These are phyloP conservation scores for Fagopyrum esculentum DNA, from an alignment of 148 eudicot species.

Conservation along the genomic window DNA sequence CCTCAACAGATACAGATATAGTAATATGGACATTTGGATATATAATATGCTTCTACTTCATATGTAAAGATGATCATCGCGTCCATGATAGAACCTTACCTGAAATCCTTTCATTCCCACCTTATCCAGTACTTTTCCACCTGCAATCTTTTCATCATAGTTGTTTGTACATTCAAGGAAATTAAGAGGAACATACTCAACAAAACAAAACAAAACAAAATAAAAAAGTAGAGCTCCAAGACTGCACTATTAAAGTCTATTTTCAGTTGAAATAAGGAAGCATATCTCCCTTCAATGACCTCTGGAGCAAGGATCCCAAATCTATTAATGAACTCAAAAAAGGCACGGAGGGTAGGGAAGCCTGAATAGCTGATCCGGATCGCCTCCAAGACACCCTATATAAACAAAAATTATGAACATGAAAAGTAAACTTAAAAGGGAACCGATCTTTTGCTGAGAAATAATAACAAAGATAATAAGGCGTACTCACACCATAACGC, in stretches of 20 bases:
- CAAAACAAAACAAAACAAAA: background rate
- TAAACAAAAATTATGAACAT: slow-evolving; percentile 6
- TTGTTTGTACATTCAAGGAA: slow-evolving; percentile 25
- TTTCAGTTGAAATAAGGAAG: slow-evolving; percentile 13
- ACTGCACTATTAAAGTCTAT: background rate
- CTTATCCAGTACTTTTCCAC: slow-evolving; percentile 76
- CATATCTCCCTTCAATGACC: slow-evolving; percentile 57
- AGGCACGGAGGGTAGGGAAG: slow-evolving; percentile 94
- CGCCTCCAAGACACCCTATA: slow-evolving; percentile 96
- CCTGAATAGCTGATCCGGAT: slow-evolving; percentile 99
- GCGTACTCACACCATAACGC: slow-evolving; percentile 94
- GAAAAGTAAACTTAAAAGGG: background rate
- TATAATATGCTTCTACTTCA: too few species aligned
- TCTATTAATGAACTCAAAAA: slow-evolving; percentile 90
- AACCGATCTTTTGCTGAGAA: background rate
- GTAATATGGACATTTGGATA: background rate
- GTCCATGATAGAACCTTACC: slow-evolving; percentile 28
- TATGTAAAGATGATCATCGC: background rate
- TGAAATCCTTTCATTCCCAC: slow-evolving; percentile 81
- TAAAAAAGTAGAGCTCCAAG: background rate
- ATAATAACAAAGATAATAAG: slow-evolving; percentile 13
- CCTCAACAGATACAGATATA: background rate
- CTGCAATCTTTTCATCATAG: slow-evolving; percentile 74
- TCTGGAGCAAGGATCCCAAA: slow-evolving; percentile 95
- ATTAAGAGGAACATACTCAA: background rate